Base-by-base conservation (phyloP, 176 grass and related monocot genomes). In the Elaeis guineensis region DNA sequence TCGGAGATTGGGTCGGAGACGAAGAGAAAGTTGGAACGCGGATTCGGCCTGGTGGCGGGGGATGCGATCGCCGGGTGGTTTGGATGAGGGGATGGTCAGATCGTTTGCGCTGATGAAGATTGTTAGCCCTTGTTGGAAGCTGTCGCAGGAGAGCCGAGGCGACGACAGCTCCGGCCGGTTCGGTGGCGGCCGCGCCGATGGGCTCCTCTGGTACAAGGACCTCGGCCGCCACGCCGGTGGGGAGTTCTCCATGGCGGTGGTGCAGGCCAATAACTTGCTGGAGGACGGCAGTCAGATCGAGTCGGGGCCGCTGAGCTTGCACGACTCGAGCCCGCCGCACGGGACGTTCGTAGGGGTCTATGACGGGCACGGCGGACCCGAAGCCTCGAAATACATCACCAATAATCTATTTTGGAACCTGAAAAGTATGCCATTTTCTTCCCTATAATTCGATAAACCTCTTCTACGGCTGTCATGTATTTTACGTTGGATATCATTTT, bases 271-370 rank as follows among this genome's bases (percentile, higher is more conserved):
- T 58, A 85, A 82, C 65, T 74, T 89, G 72, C 65, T 95, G 16
- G 89, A 95, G 82, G 89, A 95, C 63, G 81, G 85, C 20, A 85
- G 89, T 58, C 89, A 89, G 72, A 83, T 95, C 49, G 89, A 95
- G 75, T 95, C 89, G 7, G 85, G 84, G 32, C 58, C 61, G 49
- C 75, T 95, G 11, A 85, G 78, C 78, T 69, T 59, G 4, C 69
- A 56, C 49, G 81, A 95, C 16, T 67, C 81, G 0, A 21, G 50
- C 35, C 35, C 35, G 44, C 76, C 80, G 8, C 73, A 70, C 39
- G 84, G 89, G 20, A 79, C 81, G 48, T 89, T 85, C 55, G 65
- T 95, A 6, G 81, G 84, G 59, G 77, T 95, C 81, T 95, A 95
- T 75, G 89, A 95, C 75, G 89, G 89, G 57, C 89, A 95, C 3